phyloP scores from a whole-genome alignment of 495 filamentous ascomycete genomes.

The Penicillium pancosmium region DNA sequence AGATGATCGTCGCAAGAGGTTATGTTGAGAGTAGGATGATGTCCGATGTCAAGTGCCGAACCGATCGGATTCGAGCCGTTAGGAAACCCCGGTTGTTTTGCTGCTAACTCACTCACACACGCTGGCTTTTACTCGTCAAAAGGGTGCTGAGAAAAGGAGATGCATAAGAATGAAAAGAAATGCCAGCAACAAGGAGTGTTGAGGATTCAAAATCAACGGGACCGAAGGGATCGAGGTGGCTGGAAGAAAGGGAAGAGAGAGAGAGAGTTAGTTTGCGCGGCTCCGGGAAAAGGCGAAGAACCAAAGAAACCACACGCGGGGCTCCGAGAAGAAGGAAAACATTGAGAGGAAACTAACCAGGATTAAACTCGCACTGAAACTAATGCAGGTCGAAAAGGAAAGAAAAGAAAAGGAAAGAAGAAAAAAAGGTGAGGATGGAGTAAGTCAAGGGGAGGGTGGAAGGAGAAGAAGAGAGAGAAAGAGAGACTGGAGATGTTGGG shows the following conservation, averaged over 20 bases:
- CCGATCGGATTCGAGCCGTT: neutral
- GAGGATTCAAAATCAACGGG: conserved; percentile 19
- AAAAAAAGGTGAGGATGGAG: conserved; percentile 24
- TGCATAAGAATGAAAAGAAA: conserved; percentile 25
- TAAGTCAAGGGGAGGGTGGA: conserved; percentile 27
- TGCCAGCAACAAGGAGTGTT: conserved; percentile 23
- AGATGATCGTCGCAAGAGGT: neutral
- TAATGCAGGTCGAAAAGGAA: conserved; percentile 26
- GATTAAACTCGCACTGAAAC: conserved; percentile 9
- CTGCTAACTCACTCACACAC: conserved; percentile 1
- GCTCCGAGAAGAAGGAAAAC: conserved; percentile 27
- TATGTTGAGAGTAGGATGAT: neutral
- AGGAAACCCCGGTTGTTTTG: neutral
- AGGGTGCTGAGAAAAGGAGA: conserved; percentile 11
- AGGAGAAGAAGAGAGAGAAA: conserved; percentile 23
- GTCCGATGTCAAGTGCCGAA: neutral
- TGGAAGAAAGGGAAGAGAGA: conserved; percentile 34
- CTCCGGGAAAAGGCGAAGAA: conserved; percentile 31
- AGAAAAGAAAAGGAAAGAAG: conserved; percentile 28
- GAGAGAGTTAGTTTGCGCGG: conserved; percentile 39
- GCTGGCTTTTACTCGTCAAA: conserved; percentile 17
- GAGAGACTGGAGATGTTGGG: conserved; percentile 31
- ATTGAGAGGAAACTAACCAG: conserved; percentile 6
- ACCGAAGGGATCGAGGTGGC: conserved; percentile 63
- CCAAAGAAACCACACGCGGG: conserved; percentile 21